A percentile compares a stretch with the other conserved stretches of the same genome.
These are phyloP conservation scores for Chaetomiaceae sp. DNA, from an alignment of 2,329 filamentous ascomycete species.

Conservation along the genomic window DNA sequence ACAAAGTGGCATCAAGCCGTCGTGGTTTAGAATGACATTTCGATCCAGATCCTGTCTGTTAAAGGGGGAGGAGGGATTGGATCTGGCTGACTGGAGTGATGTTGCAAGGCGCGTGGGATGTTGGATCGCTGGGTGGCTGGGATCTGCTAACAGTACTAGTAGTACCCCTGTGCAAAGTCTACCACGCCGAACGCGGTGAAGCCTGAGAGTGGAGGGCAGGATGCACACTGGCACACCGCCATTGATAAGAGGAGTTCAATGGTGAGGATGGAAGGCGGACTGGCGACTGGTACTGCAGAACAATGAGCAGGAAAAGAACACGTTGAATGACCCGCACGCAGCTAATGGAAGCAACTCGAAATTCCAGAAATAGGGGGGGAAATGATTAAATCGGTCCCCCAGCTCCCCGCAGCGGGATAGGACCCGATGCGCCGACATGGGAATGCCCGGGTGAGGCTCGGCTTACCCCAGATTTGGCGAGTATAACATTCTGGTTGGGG, in stretches of 20 bases:
- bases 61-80: too few relatives aligned
- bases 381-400: background rate
- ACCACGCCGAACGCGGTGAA: conserved; percentile 13
- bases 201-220: conserved; percentile 10
- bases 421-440: background rate
- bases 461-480: background rate
- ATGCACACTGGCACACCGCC: conserved; percentile 7
- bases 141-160: too few relatives aligned
- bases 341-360: background rate
- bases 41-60: too few relatives aligned
- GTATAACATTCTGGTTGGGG: background rate
- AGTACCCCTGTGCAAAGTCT: background rate
- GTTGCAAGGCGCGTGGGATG: background rate
- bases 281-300: background rate
- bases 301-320: background rate
- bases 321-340: background rate
- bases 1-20: too few relatives aligned
- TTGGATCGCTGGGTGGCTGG: background rate
- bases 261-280: background rate
- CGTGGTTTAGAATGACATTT: too few relatives aligned
- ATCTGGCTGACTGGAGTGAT: background rate
- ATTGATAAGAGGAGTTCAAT: background rate
- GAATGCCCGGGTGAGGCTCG: background rate
- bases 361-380: too few relatives aligned
- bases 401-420: background rate